Base-by-base conservation (phyloP, 805 yeast species). In the Candida tammaniensis region DNA sequence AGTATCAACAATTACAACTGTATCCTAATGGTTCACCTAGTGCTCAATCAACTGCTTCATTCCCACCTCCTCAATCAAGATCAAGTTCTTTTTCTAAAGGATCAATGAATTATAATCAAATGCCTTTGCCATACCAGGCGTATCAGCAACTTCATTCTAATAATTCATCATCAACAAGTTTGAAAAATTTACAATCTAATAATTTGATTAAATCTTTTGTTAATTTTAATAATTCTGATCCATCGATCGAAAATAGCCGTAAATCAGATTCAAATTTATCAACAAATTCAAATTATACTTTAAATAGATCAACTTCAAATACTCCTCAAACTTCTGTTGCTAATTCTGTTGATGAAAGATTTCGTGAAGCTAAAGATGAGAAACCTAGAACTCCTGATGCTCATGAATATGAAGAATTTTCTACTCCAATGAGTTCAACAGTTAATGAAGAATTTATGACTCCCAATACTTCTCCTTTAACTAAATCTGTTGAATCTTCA, bases 91-190 rank as follows among this genome's bases (percentile, higher is more conserved):
- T 24, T 18, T 24, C 13, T 12, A 29, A 29, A 10, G 18, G 15
- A 25, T 10, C 10, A 7, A 7, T 12, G 7, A 13, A 7, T 24
- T 25, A 24, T 24, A 21, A 10, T 15, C 39, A 27, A 21, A 11
- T 27, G 6, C 36, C 36, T 4, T 21, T 27, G 7, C 42, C 34
- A 7, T 33, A 38, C 27, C 42, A 38, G 24, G 30, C 38, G 8
- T 33, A 38, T 19, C 42, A 38, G 27, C 36, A 30, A 16, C 19
- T 23, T 5, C 33, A 33, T 31, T 40, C 45, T 8, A 40, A 40
- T 27, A 43, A 36, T 24, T 43, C 47, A 2, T 43, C 47, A 4
- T 29, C 39, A 8, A 33, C 47, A 2, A 43, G 47, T 24, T 38
- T 43, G 40, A 43, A 40, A 24, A 40, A 33, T 19, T 31, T 43